Evolutionary conservation across 495 filamentous ascomycete genomes (phyloP), one percentile per base, ranked within the genome.

Genomic region (Entonaema liquescens): DNA sequence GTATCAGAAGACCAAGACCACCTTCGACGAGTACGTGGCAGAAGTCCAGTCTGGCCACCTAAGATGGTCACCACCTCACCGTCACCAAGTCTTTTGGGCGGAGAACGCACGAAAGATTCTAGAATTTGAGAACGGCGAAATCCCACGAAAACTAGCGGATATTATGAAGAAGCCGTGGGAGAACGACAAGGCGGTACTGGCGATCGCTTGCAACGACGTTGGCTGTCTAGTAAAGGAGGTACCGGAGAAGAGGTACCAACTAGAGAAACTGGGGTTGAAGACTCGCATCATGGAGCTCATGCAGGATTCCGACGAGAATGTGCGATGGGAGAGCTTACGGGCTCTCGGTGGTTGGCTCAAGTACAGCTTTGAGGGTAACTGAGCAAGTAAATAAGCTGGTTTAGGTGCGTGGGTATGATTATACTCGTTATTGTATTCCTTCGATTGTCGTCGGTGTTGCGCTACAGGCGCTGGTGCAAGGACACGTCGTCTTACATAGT

Each of bases 1-100:
- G 54, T 98, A 98, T 79, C 95, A 94, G 69, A 93, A 92, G 77
- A 95, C 93, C 38, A 96, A 98, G 82, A 99, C 96, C 5, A 99
- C 95, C 0, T 96, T 99, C 71, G 95, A 97, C 79, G 90, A 97
- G 76, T 99, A 99, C 78, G 91, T 93, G 12, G 90, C 91, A 47
- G 95, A 99, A 80, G 83, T 99, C 35, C 88, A 92, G 55, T 89
- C 92, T 4, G 95, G 95, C 36, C 94, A 97, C 77, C 86, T 99
- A 42, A 89, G 93, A 73, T 99, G 95, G 95, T 95, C 92, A 8
- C 96, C 95, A 36, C 95, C 96, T 2, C 95, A 99, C 78, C 92
- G 93, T 72, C 94, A 92, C 80, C 84, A 89, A 17, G 86, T 87
- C 17, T 99, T 99, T 84, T 99, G 95, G 95, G 89, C 88, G 53